Evolutionary conservation across 2,329 filamentous ascomycete species (phyloP), one percentile per base, ranked within the genome.

Genomic region (Scedosporium minutisporum): DNA sequence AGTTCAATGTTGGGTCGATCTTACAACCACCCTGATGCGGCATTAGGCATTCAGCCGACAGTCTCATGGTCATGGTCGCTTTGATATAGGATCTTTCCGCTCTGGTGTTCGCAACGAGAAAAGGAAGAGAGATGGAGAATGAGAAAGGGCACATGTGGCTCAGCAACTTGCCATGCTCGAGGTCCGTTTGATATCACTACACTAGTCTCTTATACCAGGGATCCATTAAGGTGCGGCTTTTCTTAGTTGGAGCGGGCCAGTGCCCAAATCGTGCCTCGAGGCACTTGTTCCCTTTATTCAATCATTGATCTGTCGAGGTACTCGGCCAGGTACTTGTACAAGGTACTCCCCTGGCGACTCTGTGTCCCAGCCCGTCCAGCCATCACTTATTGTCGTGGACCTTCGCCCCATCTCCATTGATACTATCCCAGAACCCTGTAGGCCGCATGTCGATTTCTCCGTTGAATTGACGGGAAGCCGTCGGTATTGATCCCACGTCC

Each of bases 401-500:
- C 44, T 46, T n/a, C 44, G 18, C 16, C 44, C 53, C 53, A 16
- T 57, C 53, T 25, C 21, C 23, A 25, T 23, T 25, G 21, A 25
- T 25, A 16, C 42, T 18, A 33, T 42, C 18, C 6, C 25, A 21
- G 53, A 62, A 44, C 72, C 73, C 72, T 76, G 72, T 75, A 72
- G 69, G 67, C 75, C 77, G 72, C 73, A 72, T 77, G 73, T 76
- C 74, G 73, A 76, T 77, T 76, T 76, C 75, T 79, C 77, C 77
- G 75, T 71, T 73, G 70, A 71, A 71, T 71, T 72, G 69, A 71
- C 69, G 69, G 71, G 74, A 42, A 75, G 73, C 71, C 71, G 71
- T 73, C 73, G 75, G 75, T 78, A 77, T 77, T 78, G 74, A 77
- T 76, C 74, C 75, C 74, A 76, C 74, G 73, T 79, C 74, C 77